Conservation (phyloP, 2,329 filamentous ascomycete species). For the Orbilia quercus region DNA sequence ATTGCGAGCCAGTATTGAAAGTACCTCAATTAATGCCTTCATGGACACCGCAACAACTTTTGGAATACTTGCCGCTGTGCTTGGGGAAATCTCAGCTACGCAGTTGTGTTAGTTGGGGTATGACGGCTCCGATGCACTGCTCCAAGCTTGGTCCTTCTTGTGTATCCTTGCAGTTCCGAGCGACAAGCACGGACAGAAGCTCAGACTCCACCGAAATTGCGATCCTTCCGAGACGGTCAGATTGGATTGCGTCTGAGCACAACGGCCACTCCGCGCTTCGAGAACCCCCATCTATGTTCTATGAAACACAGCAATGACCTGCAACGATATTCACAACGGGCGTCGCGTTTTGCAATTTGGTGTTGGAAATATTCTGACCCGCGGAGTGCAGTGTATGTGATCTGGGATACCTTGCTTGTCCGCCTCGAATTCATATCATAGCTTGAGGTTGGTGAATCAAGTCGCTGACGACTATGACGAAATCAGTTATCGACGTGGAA, state of each 20-base stretch:
- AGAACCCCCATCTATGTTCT: background rate
- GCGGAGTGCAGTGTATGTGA: background rate
- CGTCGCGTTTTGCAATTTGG: background rate
- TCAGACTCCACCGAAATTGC: slow-evolving; percentile 14
- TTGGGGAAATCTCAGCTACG: too few relatives aligned
- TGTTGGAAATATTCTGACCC: slow-evolving; percentile 4
- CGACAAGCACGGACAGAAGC: slow-evolving; percentile 19
- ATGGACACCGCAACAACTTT: too few relatives aligned
- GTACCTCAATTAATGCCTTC: too few relatives aligned
- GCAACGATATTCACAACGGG: background rate
- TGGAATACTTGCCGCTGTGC: too few relatives aligned
- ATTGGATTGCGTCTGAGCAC: slow-evolving; percentile 24
- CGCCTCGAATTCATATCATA: slow-evolving; percentile 5
- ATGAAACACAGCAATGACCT: background rate
- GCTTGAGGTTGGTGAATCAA: too few relatives aligned
- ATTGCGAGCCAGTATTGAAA: too few relatives aligned
- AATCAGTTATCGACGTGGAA: background rate
- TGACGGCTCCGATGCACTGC: too few relatives aligned
- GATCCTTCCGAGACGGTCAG: slow-evolving; percentile 11
- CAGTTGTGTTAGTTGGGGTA: too few relatives aligned
- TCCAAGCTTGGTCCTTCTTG: background rate
- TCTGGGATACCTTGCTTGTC: background rate
- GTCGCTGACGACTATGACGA: background rate
- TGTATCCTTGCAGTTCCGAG: slow-evolving; percentile 3
- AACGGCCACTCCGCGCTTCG: background rate